Evolutionary conservation across 2,329 filamentous ascomycete genomes (phyloP).

Genomic region (Fusarium begoniae): DNA sequence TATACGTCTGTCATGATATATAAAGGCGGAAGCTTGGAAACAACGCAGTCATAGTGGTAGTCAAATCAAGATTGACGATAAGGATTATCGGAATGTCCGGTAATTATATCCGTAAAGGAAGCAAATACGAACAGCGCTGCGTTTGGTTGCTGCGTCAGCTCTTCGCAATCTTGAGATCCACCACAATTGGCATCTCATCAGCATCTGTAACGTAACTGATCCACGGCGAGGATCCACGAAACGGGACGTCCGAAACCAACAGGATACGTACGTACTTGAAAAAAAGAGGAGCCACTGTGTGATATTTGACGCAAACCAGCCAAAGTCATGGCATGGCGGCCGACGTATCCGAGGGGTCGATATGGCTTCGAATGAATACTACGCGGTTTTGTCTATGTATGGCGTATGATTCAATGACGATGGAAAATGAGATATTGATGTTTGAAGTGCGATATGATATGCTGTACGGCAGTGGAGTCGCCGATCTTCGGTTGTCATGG

Average conservation of each 20-base stretch:
- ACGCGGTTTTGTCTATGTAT: neutral
- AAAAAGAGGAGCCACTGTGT: slow-evolving; percentile 23
- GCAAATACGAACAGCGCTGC: neutral
- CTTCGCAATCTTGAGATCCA: slow-evolving; percentile 4
- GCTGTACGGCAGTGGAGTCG: slow-evolving; percentile 20
- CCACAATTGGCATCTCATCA: neutral
- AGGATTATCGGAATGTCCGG: neutral
- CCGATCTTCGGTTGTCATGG: slow-evolving; percentile 26
- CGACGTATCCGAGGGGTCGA: slow-evolving; percentile 17
- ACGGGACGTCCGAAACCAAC: slow-evolving; percentile 18
- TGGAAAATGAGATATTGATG: neutral
- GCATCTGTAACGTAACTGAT: slow-evolving; percentile 11
- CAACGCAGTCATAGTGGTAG: neutral
- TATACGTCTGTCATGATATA: slow-evolving; percentile 11
- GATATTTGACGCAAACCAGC: slow-evolving; percentile 14
- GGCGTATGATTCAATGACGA: slow-evolving; percentile 14
- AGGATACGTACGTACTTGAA: slow-evolving; percentile 6
- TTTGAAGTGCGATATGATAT: slow-evolving; percentile 8
- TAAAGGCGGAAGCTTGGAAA: neutral
- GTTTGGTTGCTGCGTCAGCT: neutral
- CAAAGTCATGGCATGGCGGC: slow-evolving; percentile 1
- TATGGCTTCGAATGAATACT: neutral
- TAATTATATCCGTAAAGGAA: neutral
- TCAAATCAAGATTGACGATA: slow-evolving; percentile 6
- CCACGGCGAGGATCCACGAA: slow-evolving; percentile 18